phyloP scores from a whole-genome alignment of 2,329 filamentous ascomycete species.

The Apiospora arundinis region DNA sequence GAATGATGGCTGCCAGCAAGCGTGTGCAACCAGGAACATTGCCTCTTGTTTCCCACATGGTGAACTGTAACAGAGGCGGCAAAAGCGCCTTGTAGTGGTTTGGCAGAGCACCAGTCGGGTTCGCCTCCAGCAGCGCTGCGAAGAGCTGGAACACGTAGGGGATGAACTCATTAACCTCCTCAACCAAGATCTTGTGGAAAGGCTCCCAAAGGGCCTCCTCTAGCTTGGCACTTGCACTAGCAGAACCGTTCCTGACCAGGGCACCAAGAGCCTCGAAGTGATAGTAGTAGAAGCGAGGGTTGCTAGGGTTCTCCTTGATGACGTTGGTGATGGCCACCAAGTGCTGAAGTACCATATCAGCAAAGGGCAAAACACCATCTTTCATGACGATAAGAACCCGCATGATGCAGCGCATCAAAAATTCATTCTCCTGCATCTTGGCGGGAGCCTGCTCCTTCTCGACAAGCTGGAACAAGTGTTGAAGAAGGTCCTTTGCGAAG shows the following conservation, averaged over 20 bases:
- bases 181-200: slow-evolving; percentile 79
- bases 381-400: slow-evolving; percentile 93
- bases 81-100: slow-evolving; percentile 82
- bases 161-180: slow-evolving; percentile 89
- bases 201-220: slow-evolving; percentile 83
- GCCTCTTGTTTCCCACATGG: slow-evolving; percentile 88
- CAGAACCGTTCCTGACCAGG: slow-evolving; percentile 77
- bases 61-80: slow-evolving; percentile 77
- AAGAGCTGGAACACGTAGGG: slow-evolving; percentile 97
- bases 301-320: slow-evolving; percentile 94
- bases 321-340: slow-evolving; percentile 89
- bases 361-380: slow-evolving; percentile 76
- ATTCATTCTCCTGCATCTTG: slow-evolving; percentile 98
- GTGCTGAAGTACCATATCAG: slow-evolving; percentile 81
- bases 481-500: slow-evolving; percentile 83
- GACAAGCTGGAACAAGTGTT: slow-evolving; percentile 90
- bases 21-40: slow-evolving; percentile 92
- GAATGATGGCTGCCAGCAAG: slow-evolving; percentile 82
- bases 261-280: slow-evolving; percentile 95
- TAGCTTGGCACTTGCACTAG: slow-evolving; percentile 71
- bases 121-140: slow-evolving; percentile 86
- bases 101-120: slow-evolving; percentile 78
- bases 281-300: slow-evolving; percentile 98
- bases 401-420: slow-evolving; percentile 98
- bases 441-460: slow-evolving; percentile 83